Evolutionary conservation across 2,329 filamentous ascomycete species (phyloP), one percentile per base, ranked within the genome.

Genomic region (Tolypocladium paradoxum): DNA sequence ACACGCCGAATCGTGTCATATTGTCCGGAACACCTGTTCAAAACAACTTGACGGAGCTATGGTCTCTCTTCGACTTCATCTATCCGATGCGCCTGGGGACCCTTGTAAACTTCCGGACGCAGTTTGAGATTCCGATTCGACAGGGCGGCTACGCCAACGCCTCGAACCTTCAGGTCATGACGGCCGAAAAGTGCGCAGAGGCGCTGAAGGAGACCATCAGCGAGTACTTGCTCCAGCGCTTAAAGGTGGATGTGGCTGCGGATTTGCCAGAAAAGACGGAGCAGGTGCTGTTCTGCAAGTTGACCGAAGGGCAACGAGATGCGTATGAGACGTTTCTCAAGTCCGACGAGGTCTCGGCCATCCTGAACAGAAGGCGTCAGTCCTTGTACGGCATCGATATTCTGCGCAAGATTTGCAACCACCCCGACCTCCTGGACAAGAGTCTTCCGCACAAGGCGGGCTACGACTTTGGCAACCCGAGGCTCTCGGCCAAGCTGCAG

Each of bases 1-100:
- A 87, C 35, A 99, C 93, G 0, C 81, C 88, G 0, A 93, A 97
- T 62, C 83, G 95, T 24, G 79, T 97, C 57, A 97, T 99, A 55
- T 75, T 99, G 1, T 97, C 95, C 0, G 93, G 93, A 6, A 99
- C 93, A 0, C 95, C 95, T 0, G 95, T 99, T 76, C 95, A 99
- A 68, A 99, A 99, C 68, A 97, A 96, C 57, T 72, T 99, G 29
- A 85, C 87, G 0, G 95, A 99, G 66, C 75, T 99, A 0, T 99
- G 93, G 92, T 97, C 92, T 0, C 73, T 99, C 0, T 97, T 99
- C 64, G 95, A 99, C 66, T 99, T 99, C 64, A 87, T 97, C 54
- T 97, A 90, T 57, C 93, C 95, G 0, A 96, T 97, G 89, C 86
- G 91, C 16, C 73, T 99, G 6, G 95, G 93, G 0, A 96, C 89